Evolutionary conservation across 1,284 basidiomycete genomes (phyloP).

Genomic region (Rugosomyces carneus): DNA sequence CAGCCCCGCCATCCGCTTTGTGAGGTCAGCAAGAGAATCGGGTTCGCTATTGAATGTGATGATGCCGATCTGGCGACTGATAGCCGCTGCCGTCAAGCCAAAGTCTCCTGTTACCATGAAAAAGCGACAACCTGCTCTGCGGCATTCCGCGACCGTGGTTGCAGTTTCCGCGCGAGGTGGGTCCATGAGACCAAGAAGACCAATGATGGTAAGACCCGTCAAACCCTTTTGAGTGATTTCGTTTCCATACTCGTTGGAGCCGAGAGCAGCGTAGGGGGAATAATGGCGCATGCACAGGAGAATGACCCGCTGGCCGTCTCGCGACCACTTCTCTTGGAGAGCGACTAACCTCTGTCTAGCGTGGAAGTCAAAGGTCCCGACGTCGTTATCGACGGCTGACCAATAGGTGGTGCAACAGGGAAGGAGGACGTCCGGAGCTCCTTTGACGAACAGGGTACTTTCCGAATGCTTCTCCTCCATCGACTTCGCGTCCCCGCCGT

Average conservation of each 20-base stretch:
- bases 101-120: conserved; percentile 26
- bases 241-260: conserved; percentile 31
- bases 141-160: conserved; percentile 37
- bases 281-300: conserved; percentile 32
- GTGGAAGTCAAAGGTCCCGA: conserved; percentile 26
- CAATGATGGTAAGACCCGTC: conserved; percentile 47
- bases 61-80: conserved; percentile 42
- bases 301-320: conserved; percentile 57
- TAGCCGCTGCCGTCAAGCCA: conserved; percentile 20
- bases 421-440: conserved; percentile 56
- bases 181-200: conserved; percentile 55
- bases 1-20: conserved; percentile 25
- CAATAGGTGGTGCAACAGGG: conserved; percentile 32
- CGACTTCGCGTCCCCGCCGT: background rate
- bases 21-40: conserved; percentile 29
- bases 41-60: conserved; percentile 39
- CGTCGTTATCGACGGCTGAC: conserved; percentile 27
- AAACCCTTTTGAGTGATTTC: conserved; percentile 31
- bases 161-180: conserved; percentile 50
- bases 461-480: conserved; percentile 14
- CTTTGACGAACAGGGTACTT: conserved; percentile 45
- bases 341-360: conserved; percentile 24
- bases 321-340: conserved; percentile 47
- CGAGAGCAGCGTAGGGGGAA: conserved; percentile 10
- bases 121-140: conserved; percentile 22